These are phyloP conservation scores for Ascocoryne sarcoides DNA, from an alignment of 2,329 filamentous ascomycete genomes.

Conservation along the genomic window DNA sequence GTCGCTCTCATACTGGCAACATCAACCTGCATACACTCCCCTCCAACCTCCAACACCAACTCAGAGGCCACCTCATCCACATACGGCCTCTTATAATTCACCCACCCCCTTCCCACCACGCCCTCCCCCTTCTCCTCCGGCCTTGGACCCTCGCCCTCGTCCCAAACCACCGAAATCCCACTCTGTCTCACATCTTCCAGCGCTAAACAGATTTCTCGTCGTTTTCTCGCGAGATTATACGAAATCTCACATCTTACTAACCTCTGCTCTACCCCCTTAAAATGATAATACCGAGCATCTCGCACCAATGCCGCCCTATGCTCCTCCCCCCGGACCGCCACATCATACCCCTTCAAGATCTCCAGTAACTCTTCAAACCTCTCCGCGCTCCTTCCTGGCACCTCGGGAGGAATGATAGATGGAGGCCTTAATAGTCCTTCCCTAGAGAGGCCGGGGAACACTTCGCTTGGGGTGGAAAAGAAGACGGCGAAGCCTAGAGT, in stretches of 20 bases:
- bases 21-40: slow-evolving; percentile 53
- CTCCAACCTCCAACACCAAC: slow-evolving; percentile 71
- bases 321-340: slow-evolving; percentile 64
- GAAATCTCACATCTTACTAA: slow-evolving; percentile 69
- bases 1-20: slow-evolving; percentile 50
- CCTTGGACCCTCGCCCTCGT: slow-evolving; percentile 76
- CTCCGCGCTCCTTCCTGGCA: slow-evolving; percentile 74
- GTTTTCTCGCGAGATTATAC: slow-evolving; percentile 61
- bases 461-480: slow-evolving; percentile 69
- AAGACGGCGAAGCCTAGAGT: slow-evolving; percentile 82
- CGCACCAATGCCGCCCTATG: slow-evolving; percentile 72
- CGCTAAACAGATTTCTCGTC: slow-evolving; percentile 68
- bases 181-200: slow-evolving; percentile 85
- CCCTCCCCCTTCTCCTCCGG: slow-evolving; percentile 85
- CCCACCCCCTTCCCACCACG: slow-evolving; percentile 63
- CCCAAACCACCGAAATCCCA: slow-evolving; percentile 63
- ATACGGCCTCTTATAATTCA: slow-evolving; percentile 77
- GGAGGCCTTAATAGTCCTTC: slow-evolving; percentile 76
- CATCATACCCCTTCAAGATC: slow-evolving; percentile 72
- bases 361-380: slow-evolving; percentile 77
- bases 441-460: slow-evolving; percentile 79
- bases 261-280: slow-evolving; percentile 83
- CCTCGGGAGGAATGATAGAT: slow-evolving; percentile 71
- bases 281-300: slow-evolving; percentile 87
- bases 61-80: slow-evolving; percentile 68